Evolutionary conservation across 1,284 basidiomycete genomes (phyloP), one percentile per base, ranked within the genome.

Genomic region (Ceraceosorus guamensis): DNA sequence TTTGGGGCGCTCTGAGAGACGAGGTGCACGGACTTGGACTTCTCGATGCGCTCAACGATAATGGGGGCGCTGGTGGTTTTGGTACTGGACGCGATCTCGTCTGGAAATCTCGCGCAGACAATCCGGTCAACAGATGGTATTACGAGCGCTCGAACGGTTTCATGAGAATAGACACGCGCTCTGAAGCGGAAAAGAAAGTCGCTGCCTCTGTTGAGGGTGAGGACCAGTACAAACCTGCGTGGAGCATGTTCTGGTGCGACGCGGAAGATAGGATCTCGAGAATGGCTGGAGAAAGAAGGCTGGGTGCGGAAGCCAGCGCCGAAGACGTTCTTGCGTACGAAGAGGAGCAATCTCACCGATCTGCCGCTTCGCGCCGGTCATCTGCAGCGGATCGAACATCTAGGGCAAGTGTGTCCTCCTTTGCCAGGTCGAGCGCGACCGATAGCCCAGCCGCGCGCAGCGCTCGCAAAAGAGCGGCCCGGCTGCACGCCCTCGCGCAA

Each of bases 41-140:
- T 57, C 85, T 89, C 11, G 92, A 89, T 77, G 91, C 95, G 53
- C 86, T 89, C 62, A 99, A 99, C 77, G 89, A 92, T 32, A 81
- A 80, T 49, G 91, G 91, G 61, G 93, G 93, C 4, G 53, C 57
- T 10, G 91, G 91, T 8, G 95, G 93, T 44, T 82, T 84, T 60
- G 95, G 93, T 33, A 83, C 86, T 71, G 91, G 91, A n/a, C 81
- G 85, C 45, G 93, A 98, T 76, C 82, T 99, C 56, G 90, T 98
- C 33, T 99, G 93, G 93, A 85, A 95, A 60, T 88, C 85, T 70
- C 83, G 95, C 55, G 82, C 85, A 8, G 83, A 93, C 77, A 99
- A 99, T 76, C 91, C 91, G 0, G 86, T 98, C 55, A 99, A 99
- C 79, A 93, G 92, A 77, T 99, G 95, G 95, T 99, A 99, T 79